These are phyloP conservation scores for Drechslerella stenobrocha DNA, from an alignment of 2,329 filamentous ascomycete genomes.

Conservation along the genomic window DNA sequence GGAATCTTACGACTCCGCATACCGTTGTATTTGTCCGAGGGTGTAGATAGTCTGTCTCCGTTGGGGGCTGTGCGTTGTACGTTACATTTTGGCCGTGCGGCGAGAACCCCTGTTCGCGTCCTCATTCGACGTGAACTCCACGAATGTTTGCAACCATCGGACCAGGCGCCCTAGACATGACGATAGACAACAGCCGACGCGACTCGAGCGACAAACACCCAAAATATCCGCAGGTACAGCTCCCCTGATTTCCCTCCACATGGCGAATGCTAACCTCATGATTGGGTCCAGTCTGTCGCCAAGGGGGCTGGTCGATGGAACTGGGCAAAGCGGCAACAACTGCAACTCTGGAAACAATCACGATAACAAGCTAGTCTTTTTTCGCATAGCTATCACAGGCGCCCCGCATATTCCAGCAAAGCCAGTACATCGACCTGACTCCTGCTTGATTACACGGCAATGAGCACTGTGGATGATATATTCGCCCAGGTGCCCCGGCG, in stretches of 20 bases:
- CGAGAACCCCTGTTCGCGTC: neutral
- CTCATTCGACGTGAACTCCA: slow-evolving; percentile 14
- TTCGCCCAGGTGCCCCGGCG: slow-evolving; percentile 47
- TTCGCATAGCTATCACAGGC: neutral
- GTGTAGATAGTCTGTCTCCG: too few relatives aligned
- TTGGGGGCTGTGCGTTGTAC: neutral
- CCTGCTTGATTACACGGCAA: slow-evolving; percentile 12
- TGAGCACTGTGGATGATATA: slow-evolving; percentile 39
- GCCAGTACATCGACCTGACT: neutral
- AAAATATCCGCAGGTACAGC: slow-evolving; percentile 32
- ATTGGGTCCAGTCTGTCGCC: neutral
- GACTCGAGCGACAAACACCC: slow-evolving; percentile 31
- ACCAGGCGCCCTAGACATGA: slow-evolving; percentile 37
- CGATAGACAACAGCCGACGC: slow-evolving; percentile 28
- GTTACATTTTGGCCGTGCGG: neutral
- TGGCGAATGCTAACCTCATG: slow-evolving; percentile 15
- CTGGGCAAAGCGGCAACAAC: neutral
- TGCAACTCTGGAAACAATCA: neutral
- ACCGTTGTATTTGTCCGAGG: too few relatives aligned
- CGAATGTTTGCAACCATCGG: neutral
- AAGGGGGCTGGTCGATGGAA: slow-evolving; percentile 4
- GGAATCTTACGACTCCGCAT: too few relatives aligned
- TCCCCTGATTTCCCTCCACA: neutral
- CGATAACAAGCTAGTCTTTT: neutral
- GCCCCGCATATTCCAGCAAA: neutral